Base-by-base conservation (phyloP, 2,329 filamentous ascomycete genomes). In the Verticillium isaacii region DNA sequence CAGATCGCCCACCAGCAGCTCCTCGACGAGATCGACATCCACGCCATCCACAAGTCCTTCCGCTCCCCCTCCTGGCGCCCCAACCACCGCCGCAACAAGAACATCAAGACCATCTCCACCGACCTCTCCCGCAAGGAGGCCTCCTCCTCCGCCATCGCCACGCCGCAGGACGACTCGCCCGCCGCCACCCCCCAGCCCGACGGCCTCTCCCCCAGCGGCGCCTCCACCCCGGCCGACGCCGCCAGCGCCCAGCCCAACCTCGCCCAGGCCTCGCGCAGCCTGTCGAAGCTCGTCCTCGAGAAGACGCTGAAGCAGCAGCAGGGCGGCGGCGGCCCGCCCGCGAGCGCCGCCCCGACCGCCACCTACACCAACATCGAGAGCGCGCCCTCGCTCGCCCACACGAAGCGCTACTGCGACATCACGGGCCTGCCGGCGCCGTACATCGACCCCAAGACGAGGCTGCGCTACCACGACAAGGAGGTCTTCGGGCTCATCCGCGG, bases 291-390 rank as follows among this genome's bases (percentile, higher is more conserved):
- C 59, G 94, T 97, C 2, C 79, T 97, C 58, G 92, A 97, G 76
- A 95, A 92, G 82, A 94, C 87, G 67, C 80, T 89, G 62, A 80
- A 79, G 71, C 64, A 69, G 56, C 72, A 70, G 62, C 75, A 70
- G 72, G 72, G 73, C 12, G 72, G 69, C 1, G 78, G 80, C 6
- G 89, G 88, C 0, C 91, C 90, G 0, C 85, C 84, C 36, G 90
- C 90, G 34, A 97, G 95, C 1, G 78, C 80, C 7, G 89, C 89
- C 0, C 91, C 90, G 0, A 85, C 84, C 36, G 90, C 90, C 36
- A 97, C 95, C 1, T 99, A 98, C 75, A 97, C 92, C 7, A 98
- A 97, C 72, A 96, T 99, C 65, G 95, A 98, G 75, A 93, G 92
- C 57, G 94, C 95, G 3, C 95, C 95, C 45, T 95, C 91, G 62